Evolutionary conservation across 768 basidiomycete genomes (phyloP).

Genomic region (Serendipita sp.): DNA sequence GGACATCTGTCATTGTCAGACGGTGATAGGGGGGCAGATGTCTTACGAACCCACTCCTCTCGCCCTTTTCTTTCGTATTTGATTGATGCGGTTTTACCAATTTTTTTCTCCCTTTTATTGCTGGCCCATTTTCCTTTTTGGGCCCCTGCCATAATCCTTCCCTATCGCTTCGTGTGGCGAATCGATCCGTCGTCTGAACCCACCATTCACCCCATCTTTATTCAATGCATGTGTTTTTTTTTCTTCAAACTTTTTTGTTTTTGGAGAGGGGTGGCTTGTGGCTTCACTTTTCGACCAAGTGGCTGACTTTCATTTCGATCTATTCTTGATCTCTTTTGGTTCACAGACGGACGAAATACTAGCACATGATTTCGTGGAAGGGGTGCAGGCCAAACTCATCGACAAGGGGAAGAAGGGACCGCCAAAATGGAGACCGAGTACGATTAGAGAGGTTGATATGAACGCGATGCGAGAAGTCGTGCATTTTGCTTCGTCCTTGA

Average conservation of each 20-base stretch:
- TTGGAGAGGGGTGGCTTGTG: too few relatives aligned
- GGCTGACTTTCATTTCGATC: not conserved
- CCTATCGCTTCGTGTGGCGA: too few relatives aligned
- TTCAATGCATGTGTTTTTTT: too few relatives aligned
- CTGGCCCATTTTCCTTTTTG: too few relatives aligned
- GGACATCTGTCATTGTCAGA: not conserved
- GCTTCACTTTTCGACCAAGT: not conserved
- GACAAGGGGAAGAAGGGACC: not conserved
- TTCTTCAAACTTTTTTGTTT: too few relatives aligned
- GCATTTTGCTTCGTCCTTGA: not conserved
- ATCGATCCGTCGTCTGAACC: too few relatives aligned
- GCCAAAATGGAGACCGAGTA: not conserved
- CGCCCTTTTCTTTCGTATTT: too few relatives aligned
- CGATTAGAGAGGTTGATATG: not conserved
- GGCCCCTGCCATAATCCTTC: too few relatives aligned
- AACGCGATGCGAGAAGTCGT: not conserved
- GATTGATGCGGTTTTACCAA: too few relatives aligned
- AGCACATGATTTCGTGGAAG: not conserved
- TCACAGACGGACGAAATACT: not conserved
- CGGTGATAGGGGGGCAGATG: not conserved
- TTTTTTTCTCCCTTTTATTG: too few relatives aligned
- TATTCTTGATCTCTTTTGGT: not conserved
- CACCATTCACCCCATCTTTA: too few relatives aligned
- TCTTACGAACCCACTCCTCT: too few relatives aligned
- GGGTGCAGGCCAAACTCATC: not conserved